Percentiles rank a stretch among this genome's conserved stretches.
phyloP scores from a whole-genome alignment of 208 protist species.

The Trypanosoma scelopori region DNA sequence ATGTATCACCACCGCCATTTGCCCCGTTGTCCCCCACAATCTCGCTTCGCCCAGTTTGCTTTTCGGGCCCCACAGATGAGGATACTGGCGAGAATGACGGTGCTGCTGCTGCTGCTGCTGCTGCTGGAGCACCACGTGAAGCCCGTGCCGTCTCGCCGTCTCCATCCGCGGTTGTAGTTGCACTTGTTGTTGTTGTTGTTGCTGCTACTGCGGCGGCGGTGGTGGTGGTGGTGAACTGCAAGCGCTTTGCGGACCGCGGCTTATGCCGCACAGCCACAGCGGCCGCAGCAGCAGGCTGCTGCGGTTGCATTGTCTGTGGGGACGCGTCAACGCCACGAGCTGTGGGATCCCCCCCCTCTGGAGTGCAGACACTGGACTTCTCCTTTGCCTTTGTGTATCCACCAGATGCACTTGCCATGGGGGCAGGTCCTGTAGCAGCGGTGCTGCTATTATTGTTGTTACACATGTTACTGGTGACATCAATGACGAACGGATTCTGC shows the following conservation, averaged over 20 bases:
- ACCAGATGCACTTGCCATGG: no score
- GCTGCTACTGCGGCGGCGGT: no score
- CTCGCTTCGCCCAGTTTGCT: background rate
- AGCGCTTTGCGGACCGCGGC: conserved; percentile 13
- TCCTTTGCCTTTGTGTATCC: no score
- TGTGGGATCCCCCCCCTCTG: no score
- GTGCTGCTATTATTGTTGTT: conserved; percentile 4
- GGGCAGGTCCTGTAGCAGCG: no score
- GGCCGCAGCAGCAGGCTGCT: background rate
- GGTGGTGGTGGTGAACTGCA: background rate
- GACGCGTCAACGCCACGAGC: no score
- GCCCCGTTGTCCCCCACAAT: background rate
- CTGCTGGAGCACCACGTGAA: background rate
- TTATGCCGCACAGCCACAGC: conserved; percentile 27
- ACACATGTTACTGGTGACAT: conserved; percentile 25
- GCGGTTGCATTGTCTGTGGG: background rate
- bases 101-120: background rate
- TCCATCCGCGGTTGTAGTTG: background rate
- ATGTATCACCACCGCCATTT: conserved; percentile 25
- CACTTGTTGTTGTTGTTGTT: conserved; percentile 10
- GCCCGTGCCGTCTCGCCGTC: background rate
- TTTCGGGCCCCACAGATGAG: background rate
- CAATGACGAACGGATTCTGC: conserved; percentile 64
- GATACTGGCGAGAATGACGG: background rate
- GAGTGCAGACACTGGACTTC: no score